Base-by-base conservation (phyloP, 495 filamentous ascomycete species). In the Penicillium egyptiacum region DNA sequence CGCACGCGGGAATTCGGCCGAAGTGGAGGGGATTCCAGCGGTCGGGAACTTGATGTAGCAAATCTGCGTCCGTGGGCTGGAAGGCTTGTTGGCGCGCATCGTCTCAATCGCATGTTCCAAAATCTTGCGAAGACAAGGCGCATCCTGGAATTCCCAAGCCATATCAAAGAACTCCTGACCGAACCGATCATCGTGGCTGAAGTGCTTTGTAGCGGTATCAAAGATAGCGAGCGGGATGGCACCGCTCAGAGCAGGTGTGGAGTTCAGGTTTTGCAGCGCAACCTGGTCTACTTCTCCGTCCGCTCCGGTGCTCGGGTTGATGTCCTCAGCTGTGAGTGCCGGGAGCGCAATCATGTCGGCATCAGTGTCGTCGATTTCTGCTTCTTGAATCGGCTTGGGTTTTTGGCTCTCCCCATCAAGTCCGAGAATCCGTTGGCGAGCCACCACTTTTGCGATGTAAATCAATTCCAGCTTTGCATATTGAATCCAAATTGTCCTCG, bases 211-310 rank as follows among this genome's bases (percentile, higher is more conserved):
- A 1, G 91, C 89, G 14, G 88, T 81, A 66, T 96, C 92, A 60
- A 97, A 98, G 37, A 98, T 89, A 30, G 93, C 92, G 47, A 92
- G 80, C 4, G 95, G 92, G 59, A 98, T 95, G 5, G 92, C 92
- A 8, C 94, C 94, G 46, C 86, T 88, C 30, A 97, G 75, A 14
- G 89, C 90, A 11, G 94, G 91, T 40, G 90, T 90, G 50, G 86
- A 80, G 43, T 84, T 82, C 9, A 95, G 82, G 58, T 86, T 81
- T 57, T 86, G 69, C 39, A 88, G 68, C 1, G 83, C 79, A 20
- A 69, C 68, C 49, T 79, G 60, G 54, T 87, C 79, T 5, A 75
- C 67, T 7, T 74, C 75, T 40, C 80, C 76, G 14, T 75, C 83
- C 53, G 78, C 79, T 16, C 66, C 73, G 9, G 74, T 70, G 53